Evolutionary conservation across 345 rosid species (phyloP).

Genomic region (Arabis hirsuta): DNA sequence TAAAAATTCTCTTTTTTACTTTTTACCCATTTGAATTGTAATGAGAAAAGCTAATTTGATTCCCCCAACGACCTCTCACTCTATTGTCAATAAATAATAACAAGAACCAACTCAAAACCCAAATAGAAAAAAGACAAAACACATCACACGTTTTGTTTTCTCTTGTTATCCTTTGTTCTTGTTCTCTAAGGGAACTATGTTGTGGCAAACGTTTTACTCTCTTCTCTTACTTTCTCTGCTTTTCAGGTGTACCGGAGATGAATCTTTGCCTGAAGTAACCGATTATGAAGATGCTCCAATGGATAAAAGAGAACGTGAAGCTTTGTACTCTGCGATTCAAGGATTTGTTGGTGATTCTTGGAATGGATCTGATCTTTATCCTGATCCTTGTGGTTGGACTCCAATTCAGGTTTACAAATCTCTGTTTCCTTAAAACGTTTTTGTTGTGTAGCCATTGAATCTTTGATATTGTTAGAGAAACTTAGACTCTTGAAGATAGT

Average conservation of each 20-base stretch:
- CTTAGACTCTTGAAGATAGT: conserved; percentile 27
- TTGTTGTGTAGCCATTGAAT: not conserved
- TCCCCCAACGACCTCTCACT: conserved; percentile 39
- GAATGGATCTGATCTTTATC: conserved; percentile 96
- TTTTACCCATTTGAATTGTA: conserved; percentile 40
- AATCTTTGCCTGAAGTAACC: conserved; percentile 39
- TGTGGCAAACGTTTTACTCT: conserved; percentile 30
- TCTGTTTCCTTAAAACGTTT: conserved; percentile 7
- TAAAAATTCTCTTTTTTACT: conserved; percentile 33
- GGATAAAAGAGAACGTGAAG: conserved; percentile 67
- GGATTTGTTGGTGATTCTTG: conserved; percentile 92
- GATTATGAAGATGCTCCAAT: conserved; percentile 60
- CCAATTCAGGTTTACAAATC: conserved; percentile 72
- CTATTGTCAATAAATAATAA: conserved; percentile 41
- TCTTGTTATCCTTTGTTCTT: conserved; percentile 29
- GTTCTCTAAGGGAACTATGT: conserved; percentile 32
- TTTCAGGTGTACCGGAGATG: conserved; percentile 27
- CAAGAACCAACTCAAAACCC: conserved; percentile 33
- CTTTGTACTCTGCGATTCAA: conserved; percentile 73
- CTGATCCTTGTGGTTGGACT: conserved; percentile 99
- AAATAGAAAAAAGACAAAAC: conserved; percentile 36
- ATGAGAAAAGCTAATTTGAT: conserved; percentile 39
- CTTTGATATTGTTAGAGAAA: conserved; percentile 2
- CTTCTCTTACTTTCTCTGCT: conserved; percentile 41
- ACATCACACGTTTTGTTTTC: conserved; percentile 42